Base-by-base conservation (phyloP, 2,329 filamentous ascomycete species). In the Fusarium nematophilum region DNA sequence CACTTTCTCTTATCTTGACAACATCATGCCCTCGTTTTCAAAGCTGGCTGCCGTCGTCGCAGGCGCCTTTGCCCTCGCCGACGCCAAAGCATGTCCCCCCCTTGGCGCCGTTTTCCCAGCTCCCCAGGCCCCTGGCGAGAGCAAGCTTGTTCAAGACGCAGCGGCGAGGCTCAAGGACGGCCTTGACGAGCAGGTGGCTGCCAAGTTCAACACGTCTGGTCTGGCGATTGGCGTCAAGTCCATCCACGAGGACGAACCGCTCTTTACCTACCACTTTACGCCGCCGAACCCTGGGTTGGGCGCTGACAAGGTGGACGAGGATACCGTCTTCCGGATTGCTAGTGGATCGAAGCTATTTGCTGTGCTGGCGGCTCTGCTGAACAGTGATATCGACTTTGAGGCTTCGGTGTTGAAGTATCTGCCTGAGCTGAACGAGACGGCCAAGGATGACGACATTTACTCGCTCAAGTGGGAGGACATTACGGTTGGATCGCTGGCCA, bases 381-480 rank as follows among this genome's bases (percentile, higher is more conserved):
- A 63, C 11, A 57, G 55, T 1, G 63, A 69, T 3, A 67, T 78
- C 10, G 66, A 73, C 11, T 43, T 76, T 69, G 73, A 81, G 3
- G 77, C 76, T 38, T 78, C 78, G 1, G 71, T 85, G 5, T 74
- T 79, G 1, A 75, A 80, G 29, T 80, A 81, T 46, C 66, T 83
- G 6, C 79, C 81, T 0, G 72, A 77, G 40, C 63, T 76, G 34
- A 67, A 52, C 31, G 57, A 68, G 5, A 61, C 64, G 3, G 61
- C 45, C 5, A 48, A 67, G 2, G 45, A 66, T 6, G 70, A 76
- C 38, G 62, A 64, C 4, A 66, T 78, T 7, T 66, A 70, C 18
- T 67, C 72, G 1, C 68, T 79, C 3, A 67, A 75, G 34, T 84
- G 81, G 81, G 74, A 81, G 29, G 76, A 79, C 9, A 70, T 84